Evolutionary conservation across 108 stramenopile genomes (phyloP), one percentile per base, ranked within the genome.

Genomic region (Skeletonema costatum): DNA sequence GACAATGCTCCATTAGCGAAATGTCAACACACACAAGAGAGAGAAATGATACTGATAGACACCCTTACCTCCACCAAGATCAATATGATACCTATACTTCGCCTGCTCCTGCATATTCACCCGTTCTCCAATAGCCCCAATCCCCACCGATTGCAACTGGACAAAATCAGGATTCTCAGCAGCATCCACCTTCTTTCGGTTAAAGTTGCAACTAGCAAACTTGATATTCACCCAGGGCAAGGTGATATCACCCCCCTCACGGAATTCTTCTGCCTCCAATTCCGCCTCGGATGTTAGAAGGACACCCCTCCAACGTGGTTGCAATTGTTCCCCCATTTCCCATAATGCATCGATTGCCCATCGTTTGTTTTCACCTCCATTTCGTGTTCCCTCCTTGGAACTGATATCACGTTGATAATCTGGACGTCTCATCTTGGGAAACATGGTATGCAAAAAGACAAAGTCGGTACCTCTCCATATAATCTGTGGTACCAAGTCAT

Each of bases 141-240:
- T 83, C 50, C 82, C 82, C 14, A 44, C 33, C 17, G 51, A 35
- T 67, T 71, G 41, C 30, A 83, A 60, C 21, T 2, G 11, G 1
- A 6, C 71, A 21, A 69, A 73, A 7, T 66, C 53, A 2, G 50
- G 56, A 32, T 48, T 41, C 17, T 70, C 60, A 29, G 25, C 1
- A 14, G 74, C 61, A 9, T 60, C 44, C 6, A 44, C 60, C 41
- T 83, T 73, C 11, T 75, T 78, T 0, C 85, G 77, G 12, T 82
- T 66, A 2, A 76, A 63, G 39, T 74, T 85, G 7, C 84, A 64
- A 65, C 64, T 74, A 0, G 88, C 85, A 82, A 91, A 91, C 64
- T 91, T 87, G 56, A 87, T 77, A 66, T 91, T 76, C 32, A 60
- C 60, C 82, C 82, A 83, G 0, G 82, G 82, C 21, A 82, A 50